Evolutionary conservation across 2,329 filamentous ascomycete species (phyloP).

Genomic region (Trichophyton rubrum): DNA sequence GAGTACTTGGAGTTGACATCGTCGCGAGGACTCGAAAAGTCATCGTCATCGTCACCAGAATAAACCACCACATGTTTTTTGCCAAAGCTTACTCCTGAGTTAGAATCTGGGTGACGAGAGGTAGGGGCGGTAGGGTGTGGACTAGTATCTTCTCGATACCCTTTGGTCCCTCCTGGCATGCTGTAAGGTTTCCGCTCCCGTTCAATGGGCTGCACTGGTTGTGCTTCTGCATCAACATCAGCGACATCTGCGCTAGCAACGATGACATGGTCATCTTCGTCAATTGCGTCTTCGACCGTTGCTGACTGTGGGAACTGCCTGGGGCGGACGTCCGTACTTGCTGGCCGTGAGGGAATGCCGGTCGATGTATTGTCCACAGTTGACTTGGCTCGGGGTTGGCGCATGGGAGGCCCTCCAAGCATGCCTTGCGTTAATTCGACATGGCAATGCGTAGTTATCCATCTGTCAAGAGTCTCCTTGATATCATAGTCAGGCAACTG

Average conservation of each 20-base stretch:
- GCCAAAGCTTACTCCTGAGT: not conserved
- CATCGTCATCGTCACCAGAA: not conserved
- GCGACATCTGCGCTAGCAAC: not conserved
- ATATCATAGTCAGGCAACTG: constrained; percentile 43
- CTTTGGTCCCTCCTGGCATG: constrained; percentile 47
- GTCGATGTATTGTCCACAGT: not conserved
- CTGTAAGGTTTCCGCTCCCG: constrained; percentile 55
- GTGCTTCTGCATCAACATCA: not conserved
- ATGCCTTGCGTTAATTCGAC: constrained; percentile 33
- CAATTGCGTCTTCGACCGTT: constrained; percentile 29
- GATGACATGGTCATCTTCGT: constrained; percentile 22
- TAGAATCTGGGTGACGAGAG: not conserved
- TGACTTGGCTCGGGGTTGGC: constrained; percentile 14
- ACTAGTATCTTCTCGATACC: constrained; percentile 33
- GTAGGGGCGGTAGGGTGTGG: not conserved
- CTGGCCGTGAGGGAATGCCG: not conserved
- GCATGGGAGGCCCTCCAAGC: constrained; percentile 17
- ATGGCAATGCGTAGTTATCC: constrained; percentile 43
- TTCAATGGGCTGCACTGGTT: constrained; percentile 41
- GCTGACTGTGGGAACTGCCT: constrained; percentile 3
- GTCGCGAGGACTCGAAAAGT: not conserved
- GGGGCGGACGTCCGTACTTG: constrained; percentile 13
- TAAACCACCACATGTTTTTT: not conserved
- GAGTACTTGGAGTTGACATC: not conserved
- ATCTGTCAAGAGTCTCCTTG: constrained; percentile 48